phyloP scores from a whole-genome alignment of 2,329 filamentous ascomycete genomes.

The Colletotrichum viniferum region DNA sequence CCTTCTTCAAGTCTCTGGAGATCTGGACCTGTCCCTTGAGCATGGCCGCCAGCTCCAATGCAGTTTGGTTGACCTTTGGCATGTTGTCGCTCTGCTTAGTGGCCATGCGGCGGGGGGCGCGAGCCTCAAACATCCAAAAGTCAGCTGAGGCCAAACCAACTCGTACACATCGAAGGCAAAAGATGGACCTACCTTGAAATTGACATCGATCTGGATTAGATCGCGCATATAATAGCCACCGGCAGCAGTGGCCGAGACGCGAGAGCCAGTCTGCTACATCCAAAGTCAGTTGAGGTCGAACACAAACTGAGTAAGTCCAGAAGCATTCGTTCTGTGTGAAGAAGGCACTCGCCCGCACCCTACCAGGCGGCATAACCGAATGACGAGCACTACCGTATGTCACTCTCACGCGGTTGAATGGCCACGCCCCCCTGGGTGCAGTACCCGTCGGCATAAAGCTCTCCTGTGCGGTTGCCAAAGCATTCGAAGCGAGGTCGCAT shows the following conservation, averaged over 20 bases:
- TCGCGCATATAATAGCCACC: background rate
- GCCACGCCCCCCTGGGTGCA: background rate
- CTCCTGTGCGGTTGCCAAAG: background rate
- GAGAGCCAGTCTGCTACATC: background rate
- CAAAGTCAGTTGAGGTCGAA: background rate
- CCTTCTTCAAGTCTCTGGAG: fast-evolving
- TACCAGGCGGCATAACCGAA: background rate
- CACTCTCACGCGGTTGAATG: background rate
- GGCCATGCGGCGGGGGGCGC: fast-evolving
- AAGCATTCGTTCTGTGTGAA: background rate
- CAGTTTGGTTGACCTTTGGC: background rate
- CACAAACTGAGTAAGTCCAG: background rate
- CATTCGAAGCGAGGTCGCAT: background rate
- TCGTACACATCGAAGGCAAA: background rate
- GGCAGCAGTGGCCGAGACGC: no score
- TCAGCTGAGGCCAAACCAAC: background rate
- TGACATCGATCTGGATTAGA: fast-evolving
- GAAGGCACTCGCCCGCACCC: background rate
- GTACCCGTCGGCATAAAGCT: background rate
- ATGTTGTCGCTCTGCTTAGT: background rate
- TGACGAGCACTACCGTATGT: background rate
- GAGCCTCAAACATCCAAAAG: background rate
- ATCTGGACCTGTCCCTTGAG: background rate
- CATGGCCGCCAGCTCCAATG: background rate
- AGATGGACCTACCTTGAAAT: background rate